Base-by-base conservation (phyloP, 2,329 filamentous ascomycete species). In the Elsinoe ampelina region DNA sequence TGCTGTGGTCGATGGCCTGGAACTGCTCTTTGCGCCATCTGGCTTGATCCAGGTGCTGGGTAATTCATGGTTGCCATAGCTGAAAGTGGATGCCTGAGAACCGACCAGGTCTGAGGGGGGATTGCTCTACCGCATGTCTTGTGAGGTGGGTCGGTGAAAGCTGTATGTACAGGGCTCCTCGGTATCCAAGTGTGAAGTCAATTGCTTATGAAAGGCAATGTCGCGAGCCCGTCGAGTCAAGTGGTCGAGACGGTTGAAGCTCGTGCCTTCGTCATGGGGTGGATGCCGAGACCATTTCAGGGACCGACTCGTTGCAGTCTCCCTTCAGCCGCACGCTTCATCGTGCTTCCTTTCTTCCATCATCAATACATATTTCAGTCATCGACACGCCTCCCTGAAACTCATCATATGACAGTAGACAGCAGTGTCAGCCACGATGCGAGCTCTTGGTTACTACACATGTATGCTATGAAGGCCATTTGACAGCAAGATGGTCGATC, bases 41-140 rank as follows among this genome's bases (percentile, higher is more conserved):
- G 54, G 13, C 38, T 32, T 26, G 54, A 32, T 32, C 54, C 30
- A 12, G 38, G 36, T 15, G 52, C 2, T 2, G 54, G 20, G 34
- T 56, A 48, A 32, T 56, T 47, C 26, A 48, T 48, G 32, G 47
- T 52, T 12, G 55, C 42, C 35, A 51, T 30, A 20, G 41, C 41
- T 45, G 35, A 38, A 35, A 26, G 36, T 42, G 20, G 30, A 19
- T 47, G 35, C 38, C 48, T 51, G 39, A 36, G 52, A 42, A 22
- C 17, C 34, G 55, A 45, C 20, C n/a, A 41, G n/a, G 30, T 19
- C 17, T 15, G 10, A 51, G 43, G 12, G 13, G 39, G 11, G n/a
- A 13, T 4, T 39, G n/a, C n/a, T 22, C 22, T 42, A 55, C 36
- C 52, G 41, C 36, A 55, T 38, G 20, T 17, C 19, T 30, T 19